Conservation (phyloP, 2,329 filamentous ascomycete species). For the Cladosporium sp. region DNA sequence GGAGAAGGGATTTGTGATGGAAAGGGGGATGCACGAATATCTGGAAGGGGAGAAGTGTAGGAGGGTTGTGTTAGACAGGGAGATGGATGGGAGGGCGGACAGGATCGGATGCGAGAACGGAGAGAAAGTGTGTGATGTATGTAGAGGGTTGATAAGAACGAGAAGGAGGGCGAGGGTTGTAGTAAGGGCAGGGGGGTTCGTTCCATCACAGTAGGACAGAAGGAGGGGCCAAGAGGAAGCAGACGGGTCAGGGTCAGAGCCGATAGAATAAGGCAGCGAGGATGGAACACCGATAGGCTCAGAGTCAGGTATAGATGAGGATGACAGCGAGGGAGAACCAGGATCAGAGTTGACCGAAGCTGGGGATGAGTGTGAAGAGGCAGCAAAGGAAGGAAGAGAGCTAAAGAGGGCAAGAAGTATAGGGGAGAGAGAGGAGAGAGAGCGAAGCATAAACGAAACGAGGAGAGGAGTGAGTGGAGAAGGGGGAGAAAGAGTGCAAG, state of each 20-base stretch:
- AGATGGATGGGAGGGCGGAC: slow-evolving; percentile 1
- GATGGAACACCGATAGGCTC: no score
- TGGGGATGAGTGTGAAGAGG: not conserved
- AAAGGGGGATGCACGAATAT: not conserved
- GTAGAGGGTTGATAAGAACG: not conserved
- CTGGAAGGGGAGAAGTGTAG: not conserved
- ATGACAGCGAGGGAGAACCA: no score
- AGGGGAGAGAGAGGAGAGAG: not conserved
- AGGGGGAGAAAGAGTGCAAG: not conserved
- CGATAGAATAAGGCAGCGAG: no score
- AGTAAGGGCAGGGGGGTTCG: no score
- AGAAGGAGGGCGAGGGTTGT: no score
- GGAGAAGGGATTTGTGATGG: not conserved
- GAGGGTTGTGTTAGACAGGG: not conserved
- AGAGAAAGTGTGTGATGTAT: slow-evolving; percentile 1
- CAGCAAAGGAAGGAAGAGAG: not conserved
- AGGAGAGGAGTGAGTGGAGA: not conserved
- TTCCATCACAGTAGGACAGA: no score
- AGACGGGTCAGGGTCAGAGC: no score
- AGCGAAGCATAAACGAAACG: not conserved
- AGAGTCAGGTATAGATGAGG: no score
- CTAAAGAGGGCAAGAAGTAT: not conserved
- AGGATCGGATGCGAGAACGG: not conserved
- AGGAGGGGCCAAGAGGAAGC: no score
- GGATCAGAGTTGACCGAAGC: not conserved